Evolutionary conservation across 2,329 filamentous ascomycete species (phyloP), one percentile per base, ranked within the genome.

Genomic region (Aureobasidium sp.): DNA sequence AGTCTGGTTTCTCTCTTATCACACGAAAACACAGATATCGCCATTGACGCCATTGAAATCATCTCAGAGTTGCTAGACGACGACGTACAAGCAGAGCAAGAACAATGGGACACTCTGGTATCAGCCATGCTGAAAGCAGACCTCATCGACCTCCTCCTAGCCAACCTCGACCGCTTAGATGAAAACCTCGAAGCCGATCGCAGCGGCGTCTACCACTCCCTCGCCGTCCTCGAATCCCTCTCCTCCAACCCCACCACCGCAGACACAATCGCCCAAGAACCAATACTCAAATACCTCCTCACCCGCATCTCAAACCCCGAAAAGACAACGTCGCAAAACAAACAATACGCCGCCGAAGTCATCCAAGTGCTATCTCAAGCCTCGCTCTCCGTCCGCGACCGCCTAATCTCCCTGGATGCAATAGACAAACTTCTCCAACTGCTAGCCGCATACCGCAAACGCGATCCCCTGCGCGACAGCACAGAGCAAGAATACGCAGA

Each of bases 11-110:
- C 87, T 2, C 76, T 99, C 58, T 78, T 99, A 53, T 88, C 93
- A 16, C 94, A 99, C 72, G 94, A 99, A 69, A 99, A 99, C 72
- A 93, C 92, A 0, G 94, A 99, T 70, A 95, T 99, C 66, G 91
- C 94, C 11, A 96, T 97, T 68, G 90, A 88, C 65, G 90, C 88
- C 0, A 86, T 96, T 54, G 89, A 97, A 76, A 89, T 97, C 50
- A 84, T 99, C 57, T 87, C 85, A 61, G 94, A 99, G 76, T 78
- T 97, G 67, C 95, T 91, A 14, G 94, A 97, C 68, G 92, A 99
- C 71, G 93, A 97, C 70, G 90, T 96, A 2, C 82, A 86, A 45
- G 90, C 89, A 2, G 85, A 88, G 63, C 86, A 91, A 67, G 84
- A 84, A 60, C 86, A 97, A 68, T 97, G 92, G 91, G 84, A 88